Conservation (phyloP, 2,329 filamentous ascomycete species). For the Helicocarpus griseus region DNA sequence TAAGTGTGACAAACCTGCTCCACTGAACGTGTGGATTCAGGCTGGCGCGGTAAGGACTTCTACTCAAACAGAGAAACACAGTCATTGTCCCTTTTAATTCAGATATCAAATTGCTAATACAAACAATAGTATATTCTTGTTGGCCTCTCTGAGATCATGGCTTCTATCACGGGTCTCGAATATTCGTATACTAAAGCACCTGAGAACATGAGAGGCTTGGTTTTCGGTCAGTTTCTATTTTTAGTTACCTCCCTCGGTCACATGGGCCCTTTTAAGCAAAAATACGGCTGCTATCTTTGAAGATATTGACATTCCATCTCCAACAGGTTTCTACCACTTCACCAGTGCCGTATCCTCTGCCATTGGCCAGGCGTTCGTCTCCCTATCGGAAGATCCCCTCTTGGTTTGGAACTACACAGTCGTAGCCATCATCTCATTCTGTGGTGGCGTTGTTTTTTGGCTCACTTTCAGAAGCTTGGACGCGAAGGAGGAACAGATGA, state of each 20-base stretch:
- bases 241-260: no score
- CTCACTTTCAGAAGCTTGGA: slow-evolving; percentile 55
- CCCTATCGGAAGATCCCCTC: slow-evolving; percentile 53
- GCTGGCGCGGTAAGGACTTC: slow-evolving; percentile 3
- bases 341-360: slow-evolving; percentile 60
- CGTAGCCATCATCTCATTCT: slow-evolving; percentile 51
- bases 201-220: slow-evolving; percentile 69
- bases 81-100: neutral
- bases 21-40: slow-evolving; percentile 7
- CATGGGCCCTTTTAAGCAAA: no score
- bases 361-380: slow-evolving; percentile 56
- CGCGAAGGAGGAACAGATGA: slow-evolving; percentile 56
- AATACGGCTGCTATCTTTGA: neutral
- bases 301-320: neutral
- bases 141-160: slow-evolving; percentile 20
- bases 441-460: slow-evolving; percentile 60
- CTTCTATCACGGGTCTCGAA: slow-evolving; percentile 49
- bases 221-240: slow-evolving; percentile 24
- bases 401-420: slow-evolving; percentile 62
- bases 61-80: neutral
- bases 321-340: slow-evolving; percentile 55
- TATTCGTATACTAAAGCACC: slow-evolving; percentile 65
- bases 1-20: slow-evolving; percentile 34
- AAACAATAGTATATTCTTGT: slow-evolving; percentile 16
- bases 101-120: neutral